phyloP scores from a whole-genome alignment of 2,329 filamentous ascomycete genomes.

The Atkinsonella hypoxylon region DNA sequence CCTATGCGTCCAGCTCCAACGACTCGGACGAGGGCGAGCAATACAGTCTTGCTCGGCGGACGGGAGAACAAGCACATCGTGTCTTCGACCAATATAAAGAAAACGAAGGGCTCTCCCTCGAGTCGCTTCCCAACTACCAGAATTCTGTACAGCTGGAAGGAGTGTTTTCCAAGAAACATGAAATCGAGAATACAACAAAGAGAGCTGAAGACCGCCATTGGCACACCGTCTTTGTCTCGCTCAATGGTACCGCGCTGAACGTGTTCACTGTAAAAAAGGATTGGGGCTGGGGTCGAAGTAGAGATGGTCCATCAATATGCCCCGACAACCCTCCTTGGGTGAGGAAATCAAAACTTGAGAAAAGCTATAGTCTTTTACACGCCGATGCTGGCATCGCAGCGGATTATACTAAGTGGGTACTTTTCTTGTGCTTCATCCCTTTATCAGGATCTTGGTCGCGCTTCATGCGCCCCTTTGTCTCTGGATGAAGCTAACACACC shows the following conservation, averaged over 20 bases:
- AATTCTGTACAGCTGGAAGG: conserved; percentile 43
- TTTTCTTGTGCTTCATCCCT: too few relatives aligned
- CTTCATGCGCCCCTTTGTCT: background rate
- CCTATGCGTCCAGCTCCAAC: conserved; percentile 24
- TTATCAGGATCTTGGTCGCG: background rate
- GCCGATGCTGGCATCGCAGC: conserved; percentile 64
- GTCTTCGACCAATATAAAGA: conserved; percentile 13
- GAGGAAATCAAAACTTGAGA: conserved; percentile 44
- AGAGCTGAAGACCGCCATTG: conserved; percentile 51
- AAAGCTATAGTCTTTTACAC: conserved; percentile 60
- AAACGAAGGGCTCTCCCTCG: conserved; percentile 26
- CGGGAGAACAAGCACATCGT: conserved; percentile 9
- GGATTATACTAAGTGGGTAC: conserved; percentile 55
- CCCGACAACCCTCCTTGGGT: conserved; percentile 40
- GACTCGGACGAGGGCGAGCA: conserved; percentile 5
- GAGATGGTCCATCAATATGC: conserved; percentile 35
- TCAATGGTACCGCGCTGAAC: conserved; percentile 57
- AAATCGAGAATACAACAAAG: conserved; percentile 53
- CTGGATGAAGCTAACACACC: background rate
- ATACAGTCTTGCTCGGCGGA: background rate
- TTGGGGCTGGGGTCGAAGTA: conserved; percentile 35
- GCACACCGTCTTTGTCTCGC: conserved; percentile 48
- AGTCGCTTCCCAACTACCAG: conserved; percentile 39
- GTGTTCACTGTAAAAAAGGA: conserved; percentile 52
- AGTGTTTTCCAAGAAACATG: conserved; percentile 51